phyloP scores from a whole-genome alignment of 768 basidiomycete genomes.

The Boletus coccyginus region DNA sequence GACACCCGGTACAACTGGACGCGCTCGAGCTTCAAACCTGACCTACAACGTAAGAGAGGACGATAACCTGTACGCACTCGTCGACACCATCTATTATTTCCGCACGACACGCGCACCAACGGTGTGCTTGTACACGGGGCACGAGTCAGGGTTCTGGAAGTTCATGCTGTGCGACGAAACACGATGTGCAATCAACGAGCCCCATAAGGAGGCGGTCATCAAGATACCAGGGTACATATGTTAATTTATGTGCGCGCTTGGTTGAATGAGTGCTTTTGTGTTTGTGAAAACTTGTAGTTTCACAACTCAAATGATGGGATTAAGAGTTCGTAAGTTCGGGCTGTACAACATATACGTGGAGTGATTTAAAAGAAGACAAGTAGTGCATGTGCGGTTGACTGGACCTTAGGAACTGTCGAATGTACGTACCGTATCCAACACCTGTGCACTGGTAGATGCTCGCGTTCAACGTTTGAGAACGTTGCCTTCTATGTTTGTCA shows the following conservation, averaged over 20 bases:
- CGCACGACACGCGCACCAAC: conserved; percentile 20
- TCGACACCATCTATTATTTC: conserved; percentile 29
- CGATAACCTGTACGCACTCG: conserved; percentile 21
- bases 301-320: too few relatives aligned
- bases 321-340: too few relatives aligned
- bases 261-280: background rate
- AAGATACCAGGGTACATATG: conserved; percentile 22
- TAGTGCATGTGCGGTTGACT: too few relatives aligned
- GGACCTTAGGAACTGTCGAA: too few relatives aligned
- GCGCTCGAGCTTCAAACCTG: background rate
- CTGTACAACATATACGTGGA: too few relatives aligned
- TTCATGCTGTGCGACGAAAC: conserved; percentile 22
- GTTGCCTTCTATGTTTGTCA: too few relatives aligned
- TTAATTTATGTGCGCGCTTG: conserved; percentile 21
- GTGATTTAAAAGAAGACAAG: too few relatives aligned
- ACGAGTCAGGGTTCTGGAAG: conserved; percentile 20
- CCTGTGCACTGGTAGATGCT: too few relatives aligned
- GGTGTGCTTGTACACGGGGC: conserved; percentile 22
- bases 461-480: too few relatives aligned
- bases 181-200: conserved; percentile 15
- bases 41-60: background rate
- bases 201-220: conserved; percentile 26
- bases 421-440: too few relatives aligned
- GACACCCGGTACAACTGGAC: conserved; percentile 10
- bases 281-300: background rate